phyloP scores from a whole-genome alignment of 78 protist genomes.

The Pigoraptor vietnamica region DNA sequence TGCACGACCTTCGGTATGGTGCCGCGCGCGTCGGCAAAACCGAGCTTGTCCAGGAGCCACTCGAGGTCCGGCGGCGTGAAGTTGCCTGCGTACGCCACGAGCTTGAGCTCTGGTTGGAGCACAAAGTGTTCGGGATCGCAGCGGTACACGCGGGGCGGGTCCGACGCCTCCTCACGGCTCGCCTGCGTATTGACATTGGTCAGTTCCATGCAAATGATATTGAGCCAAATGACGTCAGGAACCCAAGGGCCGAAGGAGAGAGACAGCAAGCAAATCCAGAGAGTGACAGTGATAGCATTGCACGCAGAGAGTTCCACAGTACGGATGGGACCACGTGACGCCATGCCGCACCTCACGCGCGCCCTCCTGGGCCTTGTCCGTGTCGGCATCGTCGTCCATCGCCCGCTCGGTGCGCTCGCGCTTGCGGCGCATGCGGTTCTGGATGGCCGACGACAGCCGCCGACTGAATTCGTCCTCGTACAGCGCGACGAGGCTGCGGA shows the following conservation, averaged over 20 bases:
- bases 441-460: background rate
- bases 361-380: too few species aligned
- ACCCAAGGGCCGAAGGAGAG: too few species aligned
- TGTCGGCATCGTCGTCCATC: background rate
- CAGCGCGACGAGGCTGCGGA: background rate
- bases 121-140: background rate
- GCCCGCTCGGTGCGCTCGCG: background rate
- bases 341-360: too few species aligned
- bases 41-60: conserved; percentile 26
- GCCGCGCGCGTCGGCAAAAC: conserved; percentile 8
- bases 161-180: too few species aligned
- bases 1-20: conserved; percentile 12
- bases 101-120: conserved; percentile 11
- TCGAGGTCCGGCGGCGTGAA: conserved; percentile 28
- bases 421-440: background rate
- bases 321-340: too few species aligned
- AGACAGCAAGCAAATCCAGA: too few species aligned
- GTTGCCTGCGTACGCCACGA: conserved; percentile 17
- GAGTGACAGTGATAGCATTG: too few species aligned
- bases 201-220: too few species aligned
- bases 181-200: too few species aligned
- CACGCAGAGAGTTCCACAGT: too few species aligned
- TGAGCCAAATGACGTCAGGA: background rate
- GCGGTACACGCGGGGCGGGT: background rate
- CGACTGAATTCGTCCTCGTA: background rate